Conservation (phyloP, 345 rosid species). For the Linum tenue region DNA sequence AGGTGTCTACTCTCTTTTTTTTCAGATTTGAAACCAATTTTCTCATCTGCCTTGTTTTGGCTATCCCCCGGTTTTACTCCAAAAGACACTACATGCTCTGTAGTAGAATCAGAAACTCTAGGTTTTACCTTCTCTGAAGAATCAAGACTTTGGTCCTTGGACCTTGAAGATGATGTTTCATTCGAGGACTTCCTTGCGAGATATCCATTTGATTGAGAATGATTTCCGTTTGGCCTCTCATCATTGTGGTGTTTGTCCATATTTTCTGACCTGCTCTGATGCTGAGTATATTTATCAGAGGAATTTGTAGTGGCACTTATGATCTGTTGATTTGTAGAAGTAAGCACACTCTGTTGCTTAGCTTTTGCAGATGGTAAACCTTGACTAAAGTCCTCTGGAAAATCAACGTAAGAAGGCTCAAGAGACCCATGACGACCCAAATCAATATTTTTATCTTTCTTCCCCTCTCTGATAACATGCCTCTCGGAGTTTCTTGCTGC, state of each 20-base stretch:
- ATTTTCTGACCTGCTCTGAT: constrained; percentile 20
- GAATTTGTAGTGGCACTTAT: constrained; percentile 34
- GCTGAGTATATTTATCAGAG: constrained; percentile 27
- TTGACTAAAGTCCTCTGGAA: constrained; percentile 31
- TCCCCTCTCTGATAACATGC: constrained; percentile 30
- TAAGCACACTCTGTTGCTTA: constrained; percentile 31
- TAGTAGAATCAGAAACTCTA: constrained; percentile 29
- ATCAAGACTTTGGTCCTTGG: constrained; percentile 55
- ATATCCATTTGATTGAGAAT: constrained; percentile 33
- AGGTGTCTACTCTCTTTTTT: constrained; percentile 34
- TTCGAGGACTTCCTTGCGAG: constrained; percentile 49
- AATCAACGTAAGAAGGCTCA: constrained; percentile 38
- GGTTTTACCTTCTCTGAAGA: constrained; percentile 14
- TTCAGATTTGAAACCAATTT: constrained; percentile 22
- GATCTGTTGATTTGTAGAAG: constrained; percentile 28
- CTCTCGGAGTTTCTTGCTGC: constrained; percentile 32
- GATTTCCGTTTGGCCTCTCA: constrained; percentile 39
- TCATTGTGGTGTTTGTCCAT: constrained; percentile 28
- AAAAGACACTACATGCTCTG: constrained; percentile 23
- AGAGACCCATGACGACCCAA: constrained; percentile 30
- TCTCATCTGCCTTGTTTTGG: constrained; percentile 36
- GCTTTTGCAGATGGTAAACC: constrained; percentile 30
- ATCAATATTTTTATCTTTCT: constrained; percentile 31
- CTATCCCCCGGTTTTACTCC: constrained; percentile 36
- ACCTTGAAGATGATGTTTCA: constrained; percentile 53